These are phyloP conservation scores for Fusarium falciforme DNA, from an alignment of 2,329 filamentous ascomycete genomes.

Conservation along the genomic window DNA sequence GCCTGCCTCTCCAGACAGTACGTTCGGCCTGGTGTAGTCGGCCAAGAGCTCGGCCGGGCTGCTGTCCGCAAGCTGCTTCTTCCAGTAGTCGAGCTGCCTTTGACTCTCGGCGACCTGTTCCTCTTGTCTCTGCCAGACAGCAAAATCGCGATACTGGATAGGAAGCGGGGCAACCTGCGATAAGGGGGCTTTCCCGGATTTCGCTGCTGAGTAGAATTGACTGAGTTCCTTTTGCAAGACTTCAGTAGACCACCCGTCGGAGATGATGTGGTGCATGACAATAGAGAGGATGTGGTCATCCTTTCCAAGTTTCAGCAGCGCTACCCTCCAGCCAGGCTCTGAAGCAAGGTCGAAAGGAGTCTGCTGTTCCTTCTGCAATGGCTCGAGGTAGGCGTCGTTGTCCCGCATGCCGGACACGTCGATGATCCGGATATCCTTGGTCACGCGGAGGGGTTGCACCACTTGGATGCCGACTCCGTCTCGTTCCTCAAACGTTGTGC, in stretches of 20 bases:
- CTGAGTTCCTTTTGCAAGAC: conserved; percentile 14
- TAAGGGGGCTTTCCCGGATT: conserved; percentile 13
- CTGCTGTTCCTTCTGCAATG: conserved; percentile 5
- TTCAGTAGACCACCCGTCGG: conserved; percentile 38
- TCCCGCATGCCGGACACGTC: background rate
- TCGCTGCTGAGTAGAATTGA: conserved; percentile 20
- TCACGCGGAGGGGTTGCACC: conserved; percentile 8
- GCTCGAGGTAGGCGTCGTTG: background rate
- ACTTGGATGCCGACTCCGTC: background rate
- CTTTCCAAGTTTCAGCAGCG: background rate
- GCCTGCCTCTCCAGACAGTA: background rate
- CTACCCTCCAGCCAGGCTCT: conserved; percentile 15
- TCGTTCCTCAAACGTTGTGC: background rate
- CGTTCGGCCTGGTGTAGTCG: conserved; percentile 9
- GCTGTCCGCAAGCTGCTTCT: background rate
- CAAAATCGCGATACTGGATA: conserved; percentile 19
- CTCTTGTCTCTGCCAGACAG: conserved; percentile 38
- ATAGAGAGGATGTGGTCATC: conserved; percentile 25
- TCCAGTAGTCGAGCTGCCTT: conserved; percentile 4
- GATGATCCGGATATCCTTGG: background rate
- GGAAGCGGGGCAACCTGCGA: conserved; percentile 34
- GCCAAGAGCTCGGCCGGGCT: conserved; percentile 18
- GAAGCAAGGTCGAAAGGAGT: background rate
- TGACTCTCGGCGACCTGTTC: conserved; percentile 36
- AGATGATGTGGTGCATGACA: conserved; percentile 38